Evolutionary conservation across 352 stramenopile genomes (phyloP).

Genomic region (Phytopythium vexans): DNA sequence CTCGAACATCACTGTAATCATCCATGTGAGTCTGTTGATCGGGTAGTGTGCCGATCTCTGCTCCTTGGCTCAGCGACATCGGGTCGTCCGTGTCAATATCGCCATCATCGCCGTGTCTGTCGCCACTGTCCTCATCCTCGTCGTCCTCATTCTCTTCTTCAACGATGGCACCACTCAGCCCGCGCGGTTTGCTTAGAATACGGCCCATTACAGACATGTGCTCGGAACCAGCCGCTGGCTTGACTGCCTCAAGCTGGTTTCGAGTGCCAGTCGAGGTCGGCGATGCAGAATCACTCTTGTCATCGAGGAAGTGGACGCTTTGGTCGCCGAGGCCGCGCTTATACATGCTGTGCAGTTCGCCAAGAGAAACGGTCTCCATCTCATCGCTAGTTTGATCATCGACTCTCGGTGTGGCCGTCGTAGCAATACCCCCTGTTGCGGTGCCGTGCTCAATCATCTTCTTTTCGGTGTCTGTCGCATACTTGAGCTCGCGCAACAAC

Average conservation of each 20-base stretch:
- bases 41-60: too few species aligned
- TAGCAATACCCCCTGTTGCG: background rate
- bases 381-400: background rate
- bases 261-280: background rate
- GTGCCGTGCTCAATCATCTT: conserved; percentile 11
- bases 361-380: conserved; percentile 33
- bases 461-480: conserved; percentile 38
- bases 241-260: background rate
- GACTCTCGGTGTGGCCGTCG: background rate
- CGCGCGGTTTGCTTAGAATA: conserved; percentile 36
- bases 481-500: conserved; percentile 39
- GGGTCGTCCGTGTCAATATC: conserved; percentile 7
- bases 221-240: background rate
- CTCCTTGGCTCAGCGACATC: background rate
- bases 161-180: conserved; percentile 33
- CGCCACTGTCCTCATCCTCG: conserved; percentile 12
- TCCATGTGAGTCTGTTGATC: too few species aligned
- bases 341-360: conserved; percentile 78
- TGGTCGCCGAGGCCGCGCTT: conserved; percentile 78
- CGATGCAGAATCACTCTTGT: background rate
- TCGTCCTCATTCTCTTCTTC: conserved; percentile 30
- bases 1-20: background rate
- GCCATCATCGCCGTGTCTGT: conserved; percentile 11
- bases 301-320: conserved; percentile 45
- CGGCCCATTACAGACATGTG: conserved; percentile 36